A percentile compares a stretch with the other conserved stretches of the same genome.
Evolutionary conservation across 176 grass and related monocot species (phyloP).

Genomic region (Triticum timopheevii): DNA sequence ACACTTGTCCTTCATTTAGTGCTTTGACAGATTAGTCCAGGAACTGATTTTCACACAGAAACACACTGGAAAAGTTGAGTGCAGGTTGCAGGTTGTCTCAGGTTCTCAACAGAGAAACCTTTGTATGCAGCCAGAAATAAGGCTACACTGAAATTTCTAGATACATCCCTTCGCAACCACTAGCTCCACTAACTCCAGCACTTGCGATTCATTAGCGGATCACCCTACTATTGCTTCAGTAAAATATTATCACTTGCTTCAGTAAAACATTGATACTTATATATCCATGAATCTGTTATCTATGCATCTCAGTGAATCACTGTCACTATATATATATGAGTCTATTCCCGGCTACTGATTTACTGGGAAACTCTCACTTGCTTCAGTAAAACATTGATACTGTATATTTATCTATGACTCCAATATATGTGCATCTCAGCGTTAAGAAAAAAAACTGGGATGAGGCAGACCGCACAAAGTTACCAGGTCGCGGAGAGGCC

Average conservation of each 20-base stretch:
- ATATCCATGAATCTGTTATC: neutral
- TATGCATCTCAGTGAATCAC: neutral
- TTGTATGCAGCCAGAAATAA: neutral
- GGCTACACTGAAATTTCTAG: neutral
- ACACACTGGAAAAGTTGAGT: neutral
- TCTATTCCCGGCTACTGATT: neutral
- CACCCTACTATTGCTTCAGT: neutral
- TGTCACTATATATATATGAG: neutral
- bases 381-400: neutral
- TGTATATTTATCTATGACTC: neutral
- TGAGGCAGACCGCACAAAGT: neutral
- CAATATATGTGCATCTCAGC: neutral
- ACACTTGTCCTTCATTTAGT: neutral
- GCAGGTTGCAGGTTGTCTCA: neutral
- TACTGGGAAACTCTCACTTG: neutral
- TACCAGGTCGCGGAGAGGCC: slow-evolving; percentile 39
- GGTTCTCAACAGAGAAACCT: neutral
- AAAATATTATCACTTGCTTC: neutral
- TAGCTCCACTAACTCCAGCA: neutral
- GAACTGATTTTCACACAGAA: neutral
- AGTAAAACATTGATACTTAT: neutral
- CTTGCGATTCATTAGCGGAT: neutral
- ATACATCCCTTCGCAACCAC: neutral
- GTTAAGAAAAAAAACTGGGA: neutral
- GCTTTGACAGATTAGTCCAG: neutral